Conservation (phyloP, 352 stramenopile species). For the Phytophthora aleatoria region DNA sequence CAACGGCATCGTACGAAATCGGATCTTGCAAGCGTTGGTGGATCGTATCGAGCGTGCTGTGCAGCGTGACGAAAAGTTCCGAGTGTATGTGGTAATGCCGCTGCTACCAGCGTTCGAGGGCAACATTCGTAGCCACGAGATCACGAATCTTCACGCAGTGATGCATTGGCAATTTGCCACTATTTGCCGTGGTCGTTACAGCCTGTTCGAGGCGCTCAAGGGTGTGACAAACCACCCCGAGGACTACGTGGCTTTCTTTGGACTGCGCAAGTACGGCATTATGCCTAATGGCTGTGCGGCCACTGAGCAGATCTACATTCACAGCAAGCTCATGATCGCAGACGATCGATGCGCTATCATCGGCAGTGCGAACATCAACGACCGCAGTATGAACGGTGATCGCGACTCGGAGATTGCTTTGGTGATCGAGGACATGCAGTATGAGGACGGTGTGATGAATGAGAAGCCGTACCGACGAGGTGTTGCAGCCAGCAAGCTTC, state of each 20-base stretch:
- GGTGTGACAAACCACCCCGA: conserved; percentile 69
- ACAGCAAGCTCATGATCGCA: conserved; percentile 90
- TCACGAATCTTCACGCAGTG: conserved; percentile 85
- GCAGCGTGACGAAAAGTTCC: conserved; percentile 73
- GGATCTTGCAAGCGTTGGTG: conserved; percentile 82
- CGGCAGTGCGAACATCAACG: conserved; percentile 96
- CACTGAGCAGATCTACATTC: conserved; percentile 93
- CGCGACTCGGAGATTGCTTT: conserved; percentile 89
- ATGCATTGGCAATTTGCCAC: conserved; percentile 92
- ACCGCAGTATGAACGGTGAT: conserved; percentile 93
- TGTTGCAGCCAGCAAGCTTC: conserved; percentile 61
- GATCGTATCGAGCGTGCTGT: conserved; percentile 83
- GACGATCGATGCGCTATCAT: conserved; percentile 93
- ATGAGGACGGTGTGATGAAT: conserved; percentile 80
- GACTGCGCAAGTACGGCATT: conserved; percentile 84
- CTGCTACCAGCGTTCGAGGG: conserved; percentile 84
- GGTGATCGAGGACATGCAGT: conserved; percentile 84
- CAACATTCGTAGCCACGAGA: conserved; percentile 81
- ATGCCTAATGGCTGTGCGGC: conserved; percentile 77
- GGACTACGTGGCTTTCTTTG: conserved; percentile 86
- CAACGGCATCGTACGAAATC: conserved; percentile 81
- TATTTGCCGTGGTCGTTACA: conserved; percentile 82
- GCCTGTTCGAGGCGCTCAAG: conserved; percentile 72
- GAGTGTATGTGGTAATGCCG: conserved; percentile 88
- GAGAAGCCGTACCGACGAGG: conserved; percentile 70